Evolutionary conservation across 192 early-diverging fungal species (phyloP).

Genomic region (Coemansia sp.): DNA sequence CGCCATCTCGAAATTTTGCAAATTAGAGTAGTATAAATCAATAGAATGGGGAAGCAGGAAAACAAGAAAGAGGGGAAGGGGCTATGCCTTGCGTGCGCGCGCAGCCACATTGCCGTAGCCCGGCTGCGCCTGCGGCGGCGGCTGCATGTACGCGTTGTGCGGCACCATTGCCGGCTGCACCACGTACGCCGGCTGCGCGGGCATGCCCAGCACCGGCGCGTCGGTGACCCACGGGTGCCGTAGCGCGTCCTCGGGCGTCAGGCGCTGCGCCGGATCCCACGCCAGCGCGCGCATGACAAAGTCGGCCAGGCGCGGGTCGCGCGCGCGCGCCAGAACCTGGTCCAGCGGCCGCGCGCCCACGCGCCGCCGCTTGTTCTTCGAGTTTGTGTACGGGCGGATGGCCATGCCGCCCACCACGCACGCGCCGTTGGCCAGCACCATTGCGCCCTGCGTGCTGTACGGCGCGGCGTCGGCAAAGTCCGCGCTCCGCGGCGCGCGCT

Average conservation of each 20-base stretch:
- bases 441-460: slow-evolving; percentile 23
- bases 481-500: slow-evolving; percentile 71
- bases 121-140: slow-evolving; percentile 8
- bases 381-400: slow-evolving; percentile 58
- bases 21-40: neutral
- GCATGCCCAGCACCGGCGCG: slow-evolving; percentile 41
- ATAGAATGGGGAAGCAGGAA: too few species aligned
- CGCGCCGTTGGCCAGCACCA: slow-evolving; percentile 29
- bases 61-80: too few species aligned
- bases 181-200: slow-evolving; percentile 34
- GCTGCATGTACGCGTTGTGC: slow-evolving; percentile 5
- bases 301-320: slow-evolving; percentile 77
- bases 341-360: slow-evolving; percentile 74
- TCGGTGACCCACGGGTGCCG: slow-evolving; percentile 81
- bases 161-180: slow-evolving; percentile 17
- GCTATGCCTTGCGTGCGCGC: slow-evolving; percentile 34
- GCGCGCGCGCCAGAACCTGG: slow-evolving; percentile 62
- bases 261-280: slow-evolving; percentile 86
- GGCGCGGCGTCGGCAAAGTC: slow-evolving; percentile 72
- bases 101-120: slow-evolving; percentile 33
- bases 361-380: slow-evolving; percentile 84
- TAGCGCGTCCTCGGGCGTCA: slow-evolving; percentile 82
- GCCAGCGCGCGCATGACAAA: slow-evolving; percentile 79
- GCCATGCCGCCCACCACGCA: slow-evolving; percentile 32
- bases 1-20: slow-evolving; percentile 1